Conservation (phyloP, 2,329 filamentous ascomycete species). For the Colletotrichum sp. region DNA sequence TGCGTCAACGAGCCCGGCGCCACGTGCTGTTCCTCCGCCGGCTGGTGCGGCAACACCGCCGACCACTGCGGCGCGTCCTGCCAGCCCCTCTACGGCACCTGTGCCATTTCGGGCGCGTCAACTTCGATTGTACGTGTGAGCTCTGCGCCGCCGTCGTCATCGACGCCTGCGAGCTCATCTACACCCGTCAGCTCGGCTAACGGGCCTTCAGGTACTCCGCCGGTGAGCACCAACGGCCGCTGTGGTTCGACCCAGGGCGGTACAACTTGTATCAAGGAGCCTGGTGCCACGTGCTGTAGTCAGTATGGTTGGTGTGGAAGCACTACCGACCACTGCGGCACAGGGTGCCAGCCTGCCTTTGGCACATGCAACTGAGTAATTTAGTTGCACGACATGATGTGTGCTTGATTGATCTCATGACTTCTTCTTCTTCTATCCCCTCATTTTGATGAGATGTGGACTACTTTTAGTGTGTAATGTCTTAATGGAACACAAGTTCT, state of each 20-base stretch:
- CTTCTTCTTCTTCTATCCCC: neutral
- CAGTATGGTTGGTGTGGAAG: conserved; percentile 26
- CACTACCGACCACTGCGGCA: conserved; percentile 23
- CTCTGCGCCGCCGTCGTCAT: neutral
- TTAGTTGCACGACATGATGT: neutral
- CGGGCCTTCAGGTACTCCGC: neutral
- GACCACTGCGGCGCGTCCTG: conserved; percentile 44
- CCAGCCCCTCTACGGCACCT: conserved; percentile 34
- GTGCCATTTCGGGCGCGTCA: neutral
- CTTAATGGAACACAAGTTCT: neutral
- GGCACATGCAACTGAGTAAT: conserved; percentile 9
- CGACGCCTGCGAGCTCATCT: neutral
- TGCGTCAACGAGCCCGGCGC: conserved; percentile 25
- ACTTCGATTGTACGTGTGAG: neutral
- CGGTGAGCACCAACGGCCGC: conserved; percentile 26
- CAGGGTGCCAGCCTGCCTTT: conserved; percentile 15
- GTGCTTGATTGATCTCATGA: neutral
- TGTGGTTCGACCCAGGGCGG: conserved; percentile 28
- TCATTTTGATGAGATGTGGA: neutral
- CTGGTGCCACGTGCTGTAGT: conserved; percentile 24
- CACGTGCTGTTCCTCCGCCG: conserved; percentile 32
- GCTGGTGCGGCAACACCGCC: conserved; percentile 42
- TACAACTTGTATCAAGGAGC: conserved; percentile 26
- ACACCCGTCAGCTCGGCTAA: neutral
- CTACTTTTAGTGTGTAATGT: conserved; percentile 10